Evolutionary conservation across 2,329 filamentous ascomycete species (phyloP).

Genomic region (Exophiala alcalophila): DNA sequence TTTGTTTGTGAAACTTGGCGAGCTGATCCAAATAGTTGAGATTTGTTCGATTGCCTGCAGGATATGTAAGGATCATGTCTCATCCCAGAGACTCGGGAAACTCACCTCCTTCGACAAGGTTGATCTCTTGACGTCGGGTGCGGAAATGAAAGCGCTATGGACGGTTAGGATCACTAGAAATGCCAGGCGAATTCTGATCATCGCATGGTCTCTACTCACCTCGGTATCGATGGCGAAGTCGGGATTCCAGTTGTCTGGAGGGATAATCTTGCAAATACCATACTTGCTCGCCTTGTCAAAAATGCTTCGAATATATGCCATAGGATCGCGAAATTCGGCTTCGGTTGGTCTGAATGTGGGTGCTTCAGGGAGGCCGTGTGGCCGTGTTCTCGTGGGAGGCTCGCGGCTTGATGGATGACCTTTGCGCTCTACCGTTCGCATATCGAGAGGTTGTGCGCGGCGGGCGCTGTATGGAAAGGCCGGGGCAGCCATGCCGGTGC

Average conservation of each 20-base stretch:
- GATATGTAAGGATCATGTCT: constrained; percentile 33
- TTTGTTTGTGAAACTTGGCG: constrained; percentile 93
- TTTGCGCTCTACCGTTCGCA: constrained; percentile 86
- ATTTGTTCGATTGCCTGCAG: constrained; percentile 83
- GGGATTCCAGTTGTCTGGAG: constrained; percentile 90
- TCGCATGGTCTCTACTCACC: constrained; percentile 53
- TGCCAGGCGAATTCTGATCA: not conserved
- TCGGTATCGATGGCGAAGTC: constrained; percentile 95
- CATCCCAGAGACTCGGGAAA: constrained; percentile 30
- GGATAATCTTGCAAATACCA: constrained; percentile 93
- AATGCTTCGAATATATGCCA: constrained; percentile 92
- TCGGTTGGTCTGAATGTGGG: constrained; percentile 86
- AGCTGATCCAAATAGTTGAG: constrained; percentile 94
- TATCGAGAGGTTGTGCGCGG: constrained; percentile 68
- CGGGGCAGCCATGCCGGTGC: constrained; percentile 43
- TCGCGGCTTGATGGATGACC: constrained; percentile 77
- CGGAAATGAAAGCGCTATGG: constrained; percentile 89
- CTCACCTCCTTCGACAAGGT: constrained; percentile 96
- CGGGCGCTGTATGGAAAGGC: constrained; percentile 63
- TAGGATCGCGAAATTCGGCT: constrained; percentile 91
- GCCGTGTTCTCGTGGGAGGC: constrained; percentile 70
- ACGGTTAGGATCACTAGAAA: constrained; percentile 6
- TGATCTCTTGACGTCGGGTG: constrained; percentile 92
- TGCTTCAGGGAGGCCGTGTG: constrained; percentile 82
- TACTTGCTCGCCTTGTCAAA: constrained; percentile 79